Base-by-base conservation (phyloP, 139 green algal species). In the Desmodesmus armatus region DNA sequence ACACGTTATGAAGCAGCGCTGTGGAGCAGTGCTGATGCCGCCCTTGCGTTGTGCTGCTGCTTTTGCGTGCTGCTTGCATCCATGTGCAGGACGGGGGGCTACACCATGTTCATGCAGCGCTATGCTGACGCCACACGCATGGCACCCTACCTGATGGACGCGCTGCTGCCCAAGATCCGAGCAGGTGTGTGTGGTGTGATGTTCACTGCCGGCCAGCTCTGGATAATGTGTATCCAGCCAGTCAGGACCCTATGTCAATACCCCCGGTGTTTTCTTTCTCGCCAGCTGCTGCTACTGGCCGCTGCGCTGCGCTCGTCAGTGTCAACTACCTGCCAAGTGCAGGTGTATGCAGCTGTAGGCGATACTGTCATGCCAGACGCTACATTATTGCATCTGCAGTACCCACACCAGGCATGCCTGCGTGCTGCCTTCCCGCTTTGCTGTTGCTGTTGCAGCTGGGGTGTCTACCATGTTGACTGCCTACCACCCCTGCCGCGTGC, bases 71-170 rank as follows among this genome's bases (percentile, higher is more conserved):
- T 3, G 40, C 43, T 55, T 71, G 55, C 58, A 41, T 13, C 2
- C 47, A 60, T 35, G 7, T 41, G 47, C 76, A 79, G 86, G 82
- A 70, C 60, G 33, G 74, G 86, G 43, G 75, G 89, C 65, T 91
- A 90, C 72, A 39, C 71, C 0, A 37, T 44, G 7, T 94, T 95
- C 82, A 39, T 93, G 58, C 29, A 49, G 25, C 87, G 94, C 63
- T 95, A 95, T 78, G 83, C 74, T 11, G 47, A 23, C 7, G 91
- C 92, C 2, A 91, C 89, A 0, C 88, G 92, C 74, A 96, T 96
- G 93, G 80, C 87, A 7, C 91, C 93, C 0, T 96, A 95, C 74
- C 75, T 96, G 0, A 93, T 95, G 89, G 93, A 95, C 76, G 27
- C 78, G 3, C 73, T 95, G 53, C 74, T 95, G 76, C 80, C 75